These are phyloP conservation scores for Pseudopediastrum boryanum DNA, from an alignment of 139 green algal species.

Conservation along the genomic window DNA sequence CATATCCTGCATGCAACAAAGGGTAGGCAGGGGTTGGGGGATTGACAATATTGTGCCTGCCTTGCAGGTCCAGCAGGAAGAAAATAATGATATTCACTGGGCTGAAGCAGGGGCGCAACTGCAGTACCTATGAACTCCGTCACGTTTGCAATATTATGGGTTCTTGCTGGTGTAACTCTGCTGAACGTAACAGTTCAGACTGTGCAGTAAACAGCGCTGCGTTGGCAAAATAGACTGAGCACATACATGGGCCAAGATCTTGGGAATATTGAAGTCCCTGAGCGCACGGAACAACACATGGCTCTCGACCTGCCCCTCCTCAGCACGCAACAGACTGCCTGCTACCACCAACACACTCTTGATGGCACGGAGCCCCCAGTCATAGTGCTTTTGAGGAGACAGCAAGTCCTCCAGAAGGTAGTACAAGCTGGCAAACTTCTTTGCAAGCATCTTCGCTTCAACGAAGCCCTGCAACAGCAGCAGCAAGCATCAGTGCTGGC, in stretches of 20 bases:
- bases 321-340: conserved; percentile 74
- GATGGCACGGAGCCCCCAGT: conserved; percentile 86
- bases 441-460: conserved; percentile 81
- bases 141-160: too few relatives aligned
- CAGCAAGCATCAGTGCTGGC: too few relatives aligned
- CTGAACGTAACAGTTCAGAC: too few relatives aligned
- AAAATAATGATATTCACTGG: too few relatives aligned
- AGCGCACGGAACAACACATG: conserved; percentile 86
- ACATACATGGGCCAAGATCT: conserved; percentile 67
- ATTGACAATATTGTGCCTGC: too few relatives aligned
- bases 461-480: conserved; percentile 78
- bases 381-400: conserved; percentile 87
- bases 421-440: conserved; percentile 87
- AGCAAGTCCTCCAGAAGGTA: conserved; percentile 86
- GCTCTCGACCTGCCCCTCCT: conserved; percentile 83
- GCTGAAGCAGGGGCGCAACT: too few relatives aligned
- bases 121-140: too few relatives aligned
- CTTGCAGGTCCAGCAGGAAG: too few relatives aligned
- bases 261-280: conserved; percentile 88
- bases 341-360: conserved; percentile 87
- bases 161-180: too few relatives aligned
- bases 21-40: too few relatives aligned
- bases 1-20: conserved; percentile 68
- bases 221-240: too few relatives aligned
- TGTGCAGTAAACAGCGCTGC: too few relatives aligned